Evolutionary conservation across 83 land plant genomes (phyloP).

Genomic region (Diphasiastrum complanatum): DNA sequence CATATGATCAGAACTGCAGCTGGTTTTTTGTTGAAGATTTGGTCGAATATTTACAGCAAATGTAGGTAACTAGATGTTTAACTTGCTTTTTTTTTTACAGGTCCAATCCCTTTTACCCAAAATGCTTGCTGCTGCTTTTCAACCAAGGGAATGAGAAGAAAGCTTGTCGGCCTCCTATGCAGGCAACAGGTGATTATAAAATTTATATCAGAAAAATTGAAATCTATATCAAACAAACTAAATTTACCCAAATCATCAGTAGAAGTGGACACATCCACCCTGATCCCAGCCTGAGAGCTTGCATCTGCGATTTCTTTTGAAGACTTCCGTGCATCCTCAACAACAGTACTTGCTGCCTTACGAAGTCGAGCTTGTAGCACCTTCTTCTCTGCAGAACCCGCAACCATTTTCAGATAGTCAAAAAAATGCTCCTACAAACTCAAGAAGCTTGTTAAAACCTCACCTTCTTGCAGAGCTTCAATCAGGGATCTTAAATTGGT

Average conservation of each 20-base stretch:
- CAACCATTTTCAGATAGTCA: background rate
- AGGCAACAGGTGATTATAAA: too few relatives aligned
- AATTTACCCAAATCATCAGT: constrained; percentile 77
- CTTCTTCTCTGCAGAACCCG: constrained; percentile 59
- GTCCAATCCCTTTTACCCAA: too few relatives aligned
- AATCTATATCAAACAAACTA: background rate
- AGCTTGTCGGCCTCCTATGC: too few relatives aligned
- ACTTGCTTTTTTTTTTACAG: too few relatives aligned
- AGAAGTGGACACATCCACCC: constrained; percentile 60
- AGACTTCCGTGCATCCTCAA: constrained; percentile 13
- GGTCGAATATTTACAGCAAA: too few relatives aligned
- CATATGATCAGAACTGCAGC: too few relatives aligned
- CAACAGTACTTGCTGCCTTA: constrained; percentile 47
- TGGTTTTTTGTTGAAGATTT: too few relatives aligned
- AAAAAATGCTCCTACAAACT: background rate
- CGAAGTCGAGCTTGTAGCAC: constrained; percentile 62
- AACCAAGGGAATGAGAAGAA: too few relatives aligned
- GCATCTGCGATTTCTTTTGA: constrained; percentile 11
- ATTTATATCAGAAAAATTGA: background rate
- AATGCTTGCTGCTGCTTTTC: too few relatives aligned
- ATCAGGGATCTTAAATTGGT: constrained; percentile 57
- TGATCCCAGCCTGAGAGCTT: constrained; percentile 2
- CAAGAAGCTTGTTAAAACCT: background rate
- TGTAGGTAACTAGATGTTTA: too few relatives aligned
- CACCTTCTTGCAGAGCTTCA: constrained; percentile 88